Evolutionary conservation across 805 yeast species (phyloP).

Genomic region (Pichia thaimueangensis): DNA sequence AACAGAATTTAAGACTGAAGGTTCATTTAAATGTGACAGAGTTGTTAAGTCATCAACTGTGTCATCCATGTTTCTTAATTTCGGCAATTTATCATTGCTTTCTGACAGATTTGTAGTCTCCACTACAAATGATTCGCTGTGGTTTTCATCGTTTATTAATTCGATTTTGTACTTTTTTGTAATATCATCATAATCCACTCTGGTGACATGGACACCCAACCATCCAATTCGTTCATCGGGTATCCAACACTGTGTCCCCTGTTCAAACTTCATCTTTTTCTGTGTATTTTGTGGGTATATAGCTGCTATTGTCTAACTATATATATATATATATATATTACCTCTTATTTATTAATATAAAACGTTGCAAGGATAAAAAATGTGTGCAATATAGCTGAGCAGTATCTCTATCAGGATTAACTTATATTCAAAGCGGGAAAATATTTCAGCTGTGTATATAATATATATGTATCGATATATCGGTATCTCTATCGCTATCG

Average conservation of each 20-base stretch:
- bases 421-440: too few relatives aligned
- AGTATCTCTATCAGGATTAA: too few relatives aligned
- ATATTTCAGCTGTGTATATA: too few relatives aligned
- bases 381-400: too few relatives aligned
- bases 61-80: slow-evolving; percentile 85
- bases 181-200: slow-evolving; percentile 19
- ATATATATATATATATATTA: too few relatives aligned
- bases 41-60: slow-evolving; percentile 95
- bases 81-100: slow-evolving; percentile 57
- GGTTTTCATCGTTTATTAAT: slow-evolving; percentile 44
- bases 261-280: slow-evolving; percentile 9
- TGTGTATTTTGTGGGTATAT: too few relatives aligned
- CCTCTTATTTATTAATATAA: too few relatives aligned
- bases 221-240: slow-evolving; percentile 70
- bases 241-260: slow-evolving; percentile 60
- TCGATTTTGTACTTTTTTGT: slow-evolving; percentile 43
- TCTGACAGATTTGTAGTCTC: slow-evolving; percentile 44
- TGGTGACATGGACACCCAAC: slow-evolving; percentile 59
- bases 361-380: too few relatives aligned
- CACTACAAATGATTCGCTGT: slow-evolving; percentile 36
- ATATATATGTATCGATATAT: too few relatives aligned
- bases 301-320: too few relatives aligned
- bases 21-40: slow-evolving; percentile 88
- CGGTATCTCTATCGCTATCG: too few relatives aligned
- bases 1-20: slow-evolving; percentile 95